Evolutionary conservation across 148 eudicot genomes (phyloP).

Genomic region (Cornus suecica): DNA sequence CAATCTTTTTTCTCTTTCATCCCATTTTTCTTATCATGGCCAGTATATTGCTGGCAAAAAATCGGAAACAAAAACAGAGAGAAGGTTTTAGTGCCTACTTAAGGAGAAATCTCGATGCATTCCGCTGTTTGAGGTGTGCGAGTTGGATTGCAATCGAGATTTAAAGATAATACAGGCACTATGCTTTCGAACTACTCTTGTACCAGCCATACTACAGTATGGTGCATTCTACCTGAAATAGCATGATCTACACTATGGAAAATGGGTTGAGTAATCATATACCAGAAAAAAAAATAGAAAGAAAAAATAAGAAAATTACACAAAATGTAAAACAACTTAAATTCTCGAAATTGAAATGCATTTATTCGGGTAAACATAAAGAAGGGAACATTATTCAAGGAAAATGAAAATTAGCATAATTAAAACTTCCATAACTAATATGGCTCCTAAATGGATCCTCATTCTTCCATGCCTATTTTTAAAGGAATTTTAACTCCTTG

Average conservation of each 20-base stretch:
- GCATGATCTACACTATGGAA: not conserved
- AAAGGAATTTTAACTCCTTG: not conserved
- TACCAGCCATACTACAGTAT: not conserved
- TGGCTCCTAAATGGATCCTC: not conserved
- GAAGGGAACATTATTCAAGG: not conserved
- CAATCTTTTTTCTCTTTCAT: too few relatives aligned
- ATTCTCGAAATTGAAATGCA: not conserved
- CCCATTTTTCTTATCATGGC: too few relatives aligned
- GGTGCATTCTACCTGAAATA: not conserved
- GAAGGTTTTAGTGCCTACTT: too few relatives aligned
- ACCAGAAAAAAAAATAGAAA: not conserved
- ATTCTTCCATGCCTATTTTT: too few relatives aligned
- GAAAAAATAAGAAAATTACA: not conserved
- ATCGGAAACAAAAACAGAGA: too few relatives aligned
- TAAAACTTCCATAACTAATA: not conserved
- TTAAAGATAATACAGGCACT: not conserved
- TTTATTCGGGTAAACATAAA: not conserved
- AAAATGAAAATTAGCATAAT: not conserved
- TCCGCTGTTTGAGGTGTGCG: not conserved
- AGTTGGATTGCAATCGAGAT: not conserved
- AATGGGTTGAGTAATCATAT: not conserved
- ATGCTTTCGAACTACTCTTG: not conserved
- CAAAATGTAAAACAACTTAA: not conserved
- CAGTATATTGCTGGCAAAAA: too few relatives aligned
- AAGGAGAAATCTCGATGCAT: not conserved